These are phyloP conservation scores for Diaporthe caulivora DNA, from an alignment of 2,329 filamentous ascomycete genomes.

Conservation along the genomic window DNA sequence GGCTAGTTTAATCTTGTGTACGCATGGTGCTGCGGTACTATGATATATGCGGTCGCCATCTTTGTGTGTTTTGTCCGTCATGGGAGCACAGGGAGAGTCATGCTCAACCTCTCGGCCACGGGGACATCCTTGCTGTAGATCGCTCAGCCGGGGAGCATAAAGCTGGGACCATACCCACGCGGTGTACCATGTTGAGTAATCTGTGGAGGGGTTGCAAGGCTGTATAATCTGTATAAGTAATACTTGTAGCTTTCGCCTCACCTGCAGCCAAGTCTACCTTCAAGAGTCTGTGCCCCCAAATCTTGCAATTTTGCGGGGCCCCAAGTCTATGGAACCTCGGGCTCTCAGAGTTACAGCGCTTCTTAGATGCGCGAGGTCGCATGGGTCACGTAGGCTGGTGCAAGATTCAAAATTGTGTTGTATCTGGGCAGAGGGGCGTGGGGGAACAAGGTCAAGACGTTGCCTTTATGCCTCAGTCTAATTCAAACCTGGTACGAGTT, in stretches of 20 bases:
- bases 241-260: slow-evolving; percentile 15
- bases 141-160: neutral
- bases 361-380: neutral
- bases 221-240: neutral
- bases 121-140: slow-evolving; percentile 9
- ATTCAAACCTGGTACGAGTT: neutral
- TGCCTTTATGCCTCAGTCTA: too few species aligned
- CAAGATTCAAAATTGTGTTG: neutral
- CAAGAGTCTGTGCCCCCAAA: neutral
- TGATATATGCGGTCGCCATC: neutral
- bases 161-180: neutral
- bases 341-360: neutral
- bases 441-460: neutral
- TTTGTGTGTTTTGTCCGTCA: neutral
- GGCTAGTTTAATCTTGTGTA: neutral
- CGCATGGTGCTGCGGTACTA: too few species aligned
- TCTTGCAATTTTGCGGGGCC: neutral
- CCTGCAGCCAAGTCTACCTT: slow-evolving; percentile 4
- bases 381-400: neutral
- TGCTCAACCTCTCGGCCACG: neutral
- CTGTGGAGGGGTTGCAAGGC: neutral
- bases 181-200: neutral
- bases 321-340: neutral
- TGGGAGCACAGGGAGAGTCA: slow-evolving; percentile 27
- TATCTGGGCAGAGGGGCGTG: neutral